Evolutionary conservation across 768 basidiomycete species (phyloP).

Genomic region (Lentinus brumalis): DNA sequence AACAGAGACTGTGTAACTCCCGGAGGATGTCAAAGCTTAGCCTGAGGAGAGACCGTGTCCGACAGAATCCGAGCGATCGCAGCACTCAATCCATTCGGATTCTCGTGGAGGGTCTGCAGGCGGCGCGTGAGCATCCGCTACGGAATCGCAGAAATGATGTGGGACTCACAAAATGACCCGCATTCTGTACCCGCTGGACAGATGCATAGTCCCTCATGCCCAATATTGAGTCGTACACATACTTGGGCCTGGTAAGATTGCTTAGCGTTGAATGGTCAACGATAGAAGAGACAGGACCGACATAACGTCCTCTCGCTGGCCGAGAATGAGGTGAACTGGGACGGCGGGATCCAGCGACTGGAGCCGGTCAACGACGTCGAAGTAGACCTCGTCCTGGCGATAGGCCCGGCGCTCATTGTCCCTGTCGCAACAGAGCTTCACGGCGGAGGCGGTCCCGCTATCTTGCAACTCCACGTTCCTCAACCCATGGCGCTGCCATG

Average conservation of each 20-base stretch:
- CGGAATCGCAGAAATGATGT: neutral
- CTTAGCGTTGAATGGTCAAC: neutral
- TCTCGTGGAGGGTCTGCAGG: no score
- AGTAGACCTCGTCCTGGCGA: constrained; percentile 10
- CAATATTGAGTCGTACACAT: neutral
- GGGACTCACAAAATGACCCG: constrained; percentile 4
- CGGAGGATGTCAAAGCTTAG: no score
- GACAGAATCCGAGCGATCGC: no score
- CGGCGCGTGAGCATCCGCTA: no score
- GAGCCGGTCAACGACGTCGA: constrained; percentile 12
- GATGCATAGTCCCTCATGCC: neutral
- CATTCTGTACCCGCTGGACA: neutral
- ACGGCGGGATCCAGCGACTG: constrained; percentile 4
- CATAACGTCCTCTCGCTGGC: constrained; percentile 15
- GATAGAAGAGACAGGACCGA: neutral
- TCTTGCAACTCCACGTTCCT: neutral
- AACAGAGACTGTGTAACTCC: no score
- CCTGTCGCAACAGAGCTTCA: constrained; percentile 11
- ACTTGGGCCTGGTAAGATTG: neutral
- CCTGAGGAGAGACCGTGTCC: no score
- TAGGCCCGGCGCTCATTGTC: constrained; percentile 10
- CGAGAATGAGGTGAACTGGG: constrained; percentile 13
- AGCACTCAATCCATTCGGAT: no score
- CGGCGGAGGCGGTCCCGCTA: neutral
- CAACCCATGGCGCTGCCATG: constrained; percentile 3